These are phyloP conservation scores for Clitoria ternatea DNA, from an alignment of 306 rosid genomes.

Conservation along the genomic window DNA sequence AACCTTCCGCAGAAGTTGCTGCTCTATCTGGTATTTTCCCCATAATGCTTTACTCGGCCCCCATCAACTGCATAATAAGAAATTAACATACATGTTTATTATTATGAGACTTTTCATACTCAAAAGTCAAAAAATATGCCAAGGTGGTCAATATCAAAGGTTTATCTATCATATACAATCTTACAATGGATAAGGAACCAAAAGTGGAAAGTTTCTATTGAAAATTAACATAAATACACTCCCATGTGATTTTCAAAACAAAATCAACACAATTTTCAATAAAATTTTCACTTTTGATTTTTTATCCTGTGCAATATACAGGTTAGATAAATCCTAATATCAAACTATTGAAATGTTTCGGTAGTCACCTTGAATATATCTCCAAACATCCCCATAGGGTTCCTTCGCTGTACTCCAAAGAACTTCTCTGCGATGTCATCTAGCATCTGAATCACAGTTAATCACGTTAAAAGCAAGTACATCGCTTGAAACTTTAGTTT, in stretches of 20 bases:
- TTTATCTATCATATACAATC: too few relatives aligned
- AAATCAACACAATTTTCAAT: too few relatives aligned
- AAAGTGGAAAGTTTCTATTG: too few relatives aligned
- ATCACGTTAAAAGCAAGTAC: slow-evolving; percentile 38
- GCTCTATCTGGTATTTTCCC: slow-evolving; percentile 1
- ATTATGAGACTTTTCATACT: not conserved
- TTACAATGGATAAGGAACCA: too few relatives aligned
- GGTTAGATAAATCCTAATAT: too few relatives aligned
- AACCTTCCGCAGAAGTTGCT: slow-evolving; percentile 15
- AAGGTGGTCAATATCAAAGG: not conserved
- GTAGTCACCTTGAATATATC: slow-evolving; percentile 82
- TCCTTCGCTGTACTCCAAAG: slow-evolving; percentile 76
- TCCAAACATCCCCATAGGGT: slow-evolving; percentile 91
- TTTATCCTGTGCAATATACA: too few relatives aligned
- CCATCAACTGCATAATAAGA: slow-evolving; percentile 73
- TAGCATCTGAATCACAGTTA: slow-evolving; percentile 59
- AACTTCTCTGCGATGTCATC: slow-evolving; percentile 84
- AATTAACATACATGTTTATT: slow-evolving; percentile 5
- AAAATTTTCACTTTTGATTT: too few relatives aligned
- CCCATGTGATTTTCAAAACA: too few relatives aligned
- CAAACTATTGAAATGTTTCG: not conserved
- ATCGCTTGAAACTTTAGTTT: not conserved
- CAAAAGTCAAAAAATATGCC: not conserved
- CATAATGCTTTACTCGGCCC: slow-evolving; percentile 37
- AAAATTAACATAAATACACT: too few relatives aligned